phyloP scores from a whole-genome alignment of 441 rosid genomes.

The Dalechampia spathulata region DNA sequence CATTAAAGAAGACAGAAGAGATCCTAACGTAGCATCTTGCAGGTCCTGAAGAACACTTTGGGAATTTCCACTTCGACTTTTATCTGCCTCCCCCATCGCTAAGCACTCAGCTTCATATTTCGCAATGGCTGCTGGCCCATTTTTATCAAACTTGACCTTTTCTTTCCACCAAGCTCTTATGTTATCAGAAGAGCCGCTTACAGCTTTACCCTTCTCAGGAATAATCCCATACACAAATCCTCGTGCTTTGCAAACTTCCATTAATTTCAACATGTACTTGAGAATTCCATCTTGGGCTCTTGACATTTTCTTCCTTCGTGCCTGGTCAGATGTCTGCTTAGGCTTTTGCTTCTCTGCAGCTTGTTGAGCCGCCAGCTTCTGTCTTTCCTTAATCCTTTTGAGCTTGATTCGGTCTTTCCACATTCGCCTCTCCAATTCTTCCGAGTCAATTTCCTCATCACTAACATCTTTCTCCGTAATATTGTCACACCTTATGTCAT shows the following conservation, averaged over 20 bases:
- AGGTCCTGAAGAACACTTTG: slow-evolving; percentile 76
- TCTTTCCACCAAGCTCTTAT: slow-evolving; percentile 99
- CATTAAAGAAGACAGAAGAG: slow-evolving; percentile 90
- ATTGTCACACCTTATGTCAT: slow-evolving; percentile 72
- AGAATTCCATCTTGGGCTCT: slow-evolving; percentile 99
- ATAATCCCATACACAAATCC: slow-evolving; percentile 97
- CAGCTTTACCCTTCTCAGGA: slow-evolving; percentile 95
- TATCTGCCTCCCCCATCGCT: slow-evolving; percentile 56
- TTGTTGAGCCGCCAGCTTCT: slow-evolving; percentile 50
- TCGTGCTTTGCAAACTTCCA: slow-evolving; percentile 97
- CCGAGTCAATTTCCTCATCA: slow-evolving; percentile 94
- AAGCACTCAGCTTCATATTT: slow-evolving; percentile 80
- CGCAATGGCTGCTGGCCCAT: slow-evolving; percentile 91
- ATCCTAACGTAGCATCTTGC: slow-evolving; percentile 96
- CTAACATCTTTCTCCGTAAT: slow-evolving; percentile 93
- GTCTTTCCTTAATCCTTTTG: slow-evolving; percentile 69
- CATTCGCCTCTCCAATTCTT: slow-evolving; percentile 86
- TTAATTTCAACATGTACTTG: slow-evolving; percentile 94
- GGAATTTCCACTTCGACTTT: slow-evolving; percentile 42
- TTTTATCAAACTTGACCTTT: slow-evolving; percentile 96
- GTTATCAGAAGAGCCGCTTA: slow-evolving; percentile 91
- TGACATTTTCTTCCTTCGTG: slow-evolving; percentile 97
- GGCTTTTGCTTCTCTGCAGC: slow-evolving; percentile 62
- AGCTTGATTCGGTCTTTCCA: slow-evolving; percentile 93
- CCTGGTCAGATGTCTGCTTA: slow-evolving; percentile 81